phyloP scores from a whole-genome alignment of 2,329 filamentous ascomycete species.

The Cadophora luteo-olivacea region DNA sequence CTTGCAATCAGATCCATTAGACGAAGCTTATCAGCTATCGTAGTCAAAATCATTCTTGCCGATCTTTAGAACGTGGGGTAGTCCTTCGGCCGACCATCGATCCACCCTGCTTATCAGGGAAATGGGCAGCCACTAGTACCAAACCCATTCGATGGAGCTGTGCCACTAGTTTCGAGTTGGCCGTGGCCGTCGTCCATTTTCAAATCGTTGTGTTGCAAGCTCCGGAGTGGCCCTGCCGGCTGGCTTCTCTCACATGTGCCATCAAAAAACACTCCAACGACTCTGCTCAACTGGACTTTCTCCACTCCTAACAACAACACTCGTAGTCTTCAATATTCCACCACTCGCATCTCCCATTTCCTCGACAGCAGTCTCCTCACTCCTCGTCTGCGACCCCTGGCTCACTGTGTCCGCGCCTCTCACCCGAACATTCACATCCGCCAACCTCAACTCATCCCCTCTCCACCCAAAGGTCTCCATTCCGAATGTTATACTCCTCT shows the following conservation, averaged over 20 bases:
- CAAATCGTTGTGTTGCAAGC: no score
- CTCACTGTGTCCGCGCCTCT: neutral
- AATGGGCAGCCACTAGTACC: neutral
- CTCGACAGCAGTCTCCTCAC: conserved; percentile 16
- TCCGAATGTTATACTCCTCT: conserved; percentile 3
- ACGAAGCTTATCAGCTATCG: neutral
- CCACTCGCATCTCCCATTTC: neutral
- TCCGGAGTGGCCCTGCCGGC: neutral
- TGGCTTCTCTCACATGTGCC: neutral
- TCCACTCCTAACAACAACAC: conserved; percentile 13
- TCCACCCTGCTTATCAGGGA: neutral
- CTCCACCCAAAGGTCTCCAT: conserved; percentile 22
- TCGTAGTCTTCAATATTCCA: conserved; percentile 21
- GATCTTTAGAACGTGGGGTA: neutral
- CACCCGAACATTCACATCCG: conserved; percentile 3
- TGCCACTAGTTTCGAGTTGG: neutral
- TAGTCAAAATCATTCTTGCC: neutral
- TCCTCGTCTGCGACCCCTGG: conserved; percentile 1
- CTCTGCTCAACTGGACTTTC: conserved; percentile 1
- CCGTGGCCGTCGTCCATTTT: neutral
- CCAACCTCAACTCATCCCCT: conserved; percentile 6
- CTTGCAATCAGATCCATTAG: neutral
- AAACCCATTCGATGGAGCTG: neutral
- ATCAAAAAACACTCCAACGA: conserved; percentile 23
- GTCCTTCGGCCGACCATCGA: neutral